Base-by-base conservation (phyloP, 805 yeast species). In the Metschnikowia aberdeeniae region DNA sequence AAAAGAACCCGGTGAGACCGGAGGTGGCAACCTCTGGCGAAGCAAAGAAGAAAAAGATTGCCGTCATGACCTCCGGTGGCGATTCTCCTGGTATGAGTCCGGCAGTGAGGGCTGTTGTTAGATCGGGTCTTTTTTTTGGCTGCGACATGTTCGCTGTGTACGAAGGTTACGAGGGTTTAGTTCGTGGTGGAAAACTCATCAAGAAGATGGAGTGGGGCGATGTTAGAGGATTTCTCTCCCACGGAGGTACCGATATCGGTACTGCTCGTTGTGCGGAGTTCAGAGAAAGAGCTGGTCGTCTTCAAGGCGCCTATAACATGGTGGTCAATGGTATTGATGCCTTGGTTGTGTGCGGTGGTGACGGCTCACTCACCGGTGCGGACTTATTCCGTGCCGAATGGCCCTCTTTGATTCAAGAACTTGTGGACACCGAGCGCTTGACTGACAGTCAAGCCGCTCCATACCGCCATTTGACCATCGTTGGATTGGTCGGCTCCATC, bases 11-110 rank as follows among this genome's bases (percentile, higher is more conserved):
- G 12, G 34, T 19, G 12, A 26, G 7, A 9, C 14, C 22, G 30
- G 24, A 11, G 2, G 35, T 27, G 13, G 28, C 20, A 37, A 34
- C 34, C 10, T 24, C 35, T 11, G 7, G 39, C 29, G 26, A 14
- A 24, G 32, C 40, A 29, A 36, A 9, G 44, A 49, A 38, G 42
- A 51, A 46, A 45, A 52, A 81, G 55, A 87, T 93, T 52, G 99
- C 95, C 4, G 93, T 93, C 41, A 89, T 93, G 92, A 93, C 98
- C 5, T 88, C 96, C 1, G 99, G 99, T 57, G 99, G 99, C 67
- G 99, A 93, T 63, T 86, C 98, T 43, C 99, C 95, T 27, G 99
- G 99, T 59, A 93, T 93, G 99, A 89, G 89, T 67, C 92, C 97
- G 4, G 87, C 84, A 24, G 99, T 93, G 6, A 77, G 99, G 52